Evolutionary conservation across 345 rosid genomes (phyloP).

Genomic region (Diplotaxis tenuifolia): DNA sequence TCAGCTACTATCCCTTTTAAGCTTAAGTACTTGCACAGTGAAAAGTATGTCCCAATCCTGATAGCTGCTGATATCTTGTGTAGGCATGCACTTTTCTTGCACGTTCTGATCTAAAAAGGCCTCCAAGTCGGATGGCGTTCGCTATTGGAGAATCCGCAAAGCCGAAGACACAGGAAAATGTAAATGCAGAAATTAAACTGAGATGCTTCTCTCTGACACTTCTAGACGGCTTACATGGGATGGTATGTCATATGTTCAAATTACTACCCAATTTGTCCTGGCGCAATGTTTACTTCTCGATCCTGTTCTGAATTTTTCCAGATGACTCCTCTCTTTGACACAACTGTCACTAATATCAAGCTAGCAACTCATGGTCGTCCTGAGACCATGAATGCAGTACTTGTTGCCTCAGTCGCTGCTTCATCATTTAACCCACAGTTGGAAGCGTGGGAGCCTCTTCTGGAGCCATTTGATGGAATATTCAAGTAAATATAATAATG

Average conservation of each 20-base stretch:
- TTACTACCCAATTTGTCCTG: conserved; percentile 6
- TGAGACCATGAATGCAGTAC: conserved; percentile 96
- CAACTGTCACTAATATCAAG: conserved; percentile 85
- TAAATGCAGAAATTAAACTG: conserved; percentile 81
- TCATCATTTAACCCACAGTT: conserved; percentile 88
- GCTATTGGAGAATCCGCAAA: conserved; percentile 81
- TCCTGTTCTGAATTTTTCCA: conserved; percentile 42
- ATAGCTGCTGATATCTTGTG: conserved; percentile 30
- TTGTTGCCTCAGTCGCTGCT: conserved; percentile 86
- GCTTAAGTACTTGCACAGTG: not conserved
- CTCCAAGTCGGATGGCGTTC: conserved; percentile 74
- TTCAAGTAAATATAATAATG: conserved; percentile 62
- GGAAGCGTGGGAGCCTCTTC: conserved; percentile 98
- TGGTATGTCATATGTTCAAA: conserved; percentile 50
- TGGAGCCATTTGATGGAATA: conserved; percentile 99
- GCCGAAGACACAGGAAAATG: conserved; percentile 82
- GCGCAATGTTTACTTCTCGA: conserved; percentile 2
- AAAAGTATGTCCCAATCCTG: conserved; percentile 21
- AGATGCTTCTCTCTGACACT: conserved; percentile 81
- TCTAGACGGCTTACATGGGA: conserved; percentile 89
- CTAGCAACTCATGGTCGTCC: conserved; percentile 90
- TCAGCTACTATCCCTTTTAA: conserved; percentile 6
- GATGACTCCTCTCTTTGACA: conserved; percentile 93
- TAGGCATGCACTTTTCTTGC: conserved; percentile 99
- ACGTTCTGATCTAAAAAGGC: conserved; percentile 77